Evolutionary conservation across 2,329 filamentous ascomycete species (phyloP).

Genomic region (Pseudogymnoascus sp.): DNA sequence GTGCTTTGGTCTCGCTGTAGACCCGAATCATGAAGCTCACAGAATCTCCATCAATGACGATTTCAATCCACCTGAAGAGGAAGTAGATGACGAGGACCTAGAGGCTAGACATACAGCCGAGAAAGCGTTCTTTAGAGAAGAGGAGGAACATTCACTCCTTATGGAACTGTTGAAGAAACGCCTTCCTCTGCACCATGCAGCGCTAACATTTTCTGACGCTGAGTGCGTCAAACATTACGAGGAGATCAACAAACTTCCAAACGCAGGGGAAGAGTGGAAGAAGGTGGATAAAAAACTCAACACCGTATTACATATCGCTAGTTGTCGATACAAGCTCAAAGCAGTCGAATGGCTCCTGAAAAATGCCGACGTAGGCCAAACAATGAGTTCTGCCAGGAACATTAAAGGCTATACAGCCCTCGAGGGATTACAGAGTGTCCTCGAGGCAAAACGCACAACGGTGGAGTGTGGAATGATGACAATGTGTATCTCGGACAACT

Average conservation of each 20-base stretch:
- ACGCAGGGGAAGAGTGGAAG: conserved; percentile 10
- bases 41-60: conserved; percentile 17
- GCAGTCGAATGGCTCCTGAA: conserved; percentile 24
- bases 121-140: not conserved
- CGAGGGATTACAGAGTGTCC: conserved; percentile 24
- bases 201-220: conserved; percentile 12
- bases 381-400: conserved; percentile 21
- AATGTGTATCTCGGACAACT: not conserved
- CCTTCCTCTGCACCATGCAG: conserved; percentile 16
- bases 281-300: conserved; percentile 13
- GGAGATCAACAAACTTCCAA: not conserved
- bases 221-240: conserved; percentile 17
- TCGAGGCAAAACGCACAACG: conserved; percentile 25
- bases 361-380: conserved; percentile 14
- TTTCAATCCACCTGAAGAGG: conserved; percentile 17
- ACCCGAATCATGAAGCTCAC: conserved; percentile 22
- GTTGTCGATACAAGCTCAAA: conserved; percentile 12
- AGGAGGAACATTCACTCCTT: conserved; percentile 7
- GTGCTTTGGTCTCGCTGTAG: conserved; percentile 25
- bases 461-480: not conserved
- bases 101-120: not conserved
- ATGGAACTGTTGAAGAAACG: conserved; percentile 14
- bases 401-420: conserved; percentile 28
- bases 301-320: conserved; percentile 17
- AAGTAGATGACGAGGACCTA: conserved; percentile 11